Evolutionary conservation across 345 rosid genomes (phyloP).

Genomic region (Capsella bursapastoris): DNA sequence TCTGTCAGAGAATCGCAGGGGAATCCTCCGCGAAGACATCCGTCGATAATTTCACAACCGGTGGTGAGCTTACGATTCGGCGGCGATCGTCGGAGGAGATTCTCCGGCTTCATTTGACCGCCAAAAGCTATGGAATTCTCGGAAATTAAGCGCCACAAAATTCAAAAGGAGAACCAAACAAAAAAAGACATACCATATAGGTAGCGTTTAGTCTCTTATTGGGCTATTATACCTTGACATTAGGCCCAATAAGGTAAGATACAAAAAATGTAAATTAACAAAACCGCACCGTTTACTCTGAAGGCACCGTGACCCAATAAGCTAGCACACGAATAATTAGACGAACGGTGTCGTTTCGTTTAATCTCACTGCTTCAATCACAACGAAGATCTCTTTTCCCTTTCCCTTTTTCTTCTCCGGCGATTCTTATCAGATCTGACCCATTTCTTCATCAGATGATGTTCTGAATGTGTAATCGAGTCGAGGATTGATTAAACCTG

Average conservation of each 20-base stretch:
- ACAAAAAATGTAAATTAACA: too few species aligned
- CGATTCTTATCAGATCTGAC: constrained; percentile 42
- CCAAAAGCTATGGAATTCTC: constrained; percentile 9
- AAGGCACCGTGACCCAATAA: constrained; percentile 6
- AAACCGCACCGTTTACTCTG: too few species aligned
- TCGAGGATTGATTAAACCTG: background rate
- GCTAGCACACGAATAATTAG: background rate
- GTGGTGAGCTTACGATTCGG: constrained; percentile 56
- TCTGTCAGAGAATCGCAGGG: constrained; percentile 82
- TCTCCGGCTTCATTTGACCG: constrained; percentile 53
- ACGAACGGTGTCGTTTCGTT: constrained; percentile 17
- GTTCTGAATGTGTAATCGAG: constrained; percentile 2
- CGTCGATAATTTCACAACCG: constrained; percentile 72
- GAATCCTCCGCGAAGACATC: constrained; percentile 70
- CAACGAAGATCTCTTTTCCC: constrained; percentile 18
- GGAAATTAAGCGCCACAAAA: constrained; percentile 27
- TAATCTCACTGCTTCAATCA: background rate
- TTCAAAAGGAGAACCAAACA: background rate
- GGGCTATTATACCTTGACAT: background rate
- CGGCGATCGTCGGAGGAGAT: constrained; percentile 42
- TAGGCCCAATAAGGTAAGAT: constrained; percentile 16
- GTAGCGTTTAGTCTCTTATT: background rate
- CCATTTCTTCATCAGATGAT: constrained; percentile 11
- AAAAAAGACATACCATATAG: background rate
- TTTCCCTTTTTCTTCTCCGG: constrained; percentile 14